These are phyloP conservation scores for Beverwykella pulmonaria DNA, from an alignment of 495 filamentous ascomycete species.

Conservation along the genomic window DNA sequence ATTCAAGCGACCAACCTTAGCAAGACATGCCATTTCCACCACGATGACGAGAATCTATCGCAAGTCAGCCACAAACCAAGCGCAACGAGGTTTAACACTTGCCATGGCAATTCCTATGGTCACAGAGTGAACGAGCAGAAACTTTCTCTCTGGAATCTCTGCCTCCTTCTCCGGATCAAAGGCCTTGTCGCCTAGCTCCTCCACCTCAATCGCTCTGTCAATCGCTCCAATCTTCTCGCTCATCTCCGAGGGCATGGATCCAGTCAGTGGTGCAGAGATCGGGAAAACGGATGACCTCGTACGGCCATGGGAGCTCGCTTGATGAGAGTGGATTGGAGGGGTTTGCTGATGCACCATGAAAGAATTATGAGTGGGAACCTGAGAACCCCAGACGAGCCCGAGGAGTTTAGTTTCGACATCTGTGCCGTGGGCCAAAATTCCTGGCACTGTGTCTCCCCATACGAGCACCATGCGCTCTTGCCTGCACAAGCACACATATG, in stretches of 20 bases:
- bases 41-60: conserved; percentile 33
- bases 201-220: conserved; percentile 38
- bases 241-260: conserved; percentile 34
- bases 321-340: conserved; percentile 3
- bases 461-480: conserved; percentile 47
- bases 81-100: conserved; percentile 11
- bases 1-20: conserved; percentile 19
- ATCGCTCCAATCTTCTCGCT: conserved; percentile 41
- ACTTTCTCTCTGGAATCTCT: conserved; percentile 30
- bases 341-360: conserved; percentile 21
- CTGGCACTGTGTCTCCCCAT: conserved; percentile 48
- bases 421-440: conserved; percentile 44
- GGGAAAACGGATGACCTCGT: conserved; percentile 30
- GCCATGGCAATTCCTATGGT: conserved; percentile 42
- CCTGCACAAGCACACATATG: conserved; percentile 43
- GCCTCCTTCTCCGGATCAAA: conserved; percentile 39
- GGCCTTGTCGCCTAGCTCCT: conserved; percentile 39
- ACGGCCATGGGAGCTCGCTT: conserved; percentile 20
- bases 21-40: conserved; percentile 37
- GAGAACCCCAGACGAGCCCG: conserved; percentile 37
- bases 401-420: conserved; percentile 46
- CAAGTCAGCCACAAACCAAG: neutral
- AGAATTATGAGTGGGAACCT: conserved; percentile 22
- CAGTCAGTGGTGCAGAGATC: conserved; percentile 33
- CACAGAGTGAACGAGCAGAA: conserved; percentile 35